Conservation (phyloP, 2,329 filamentous ascomycete species). For the Grosmannia clavigera region DNA sequence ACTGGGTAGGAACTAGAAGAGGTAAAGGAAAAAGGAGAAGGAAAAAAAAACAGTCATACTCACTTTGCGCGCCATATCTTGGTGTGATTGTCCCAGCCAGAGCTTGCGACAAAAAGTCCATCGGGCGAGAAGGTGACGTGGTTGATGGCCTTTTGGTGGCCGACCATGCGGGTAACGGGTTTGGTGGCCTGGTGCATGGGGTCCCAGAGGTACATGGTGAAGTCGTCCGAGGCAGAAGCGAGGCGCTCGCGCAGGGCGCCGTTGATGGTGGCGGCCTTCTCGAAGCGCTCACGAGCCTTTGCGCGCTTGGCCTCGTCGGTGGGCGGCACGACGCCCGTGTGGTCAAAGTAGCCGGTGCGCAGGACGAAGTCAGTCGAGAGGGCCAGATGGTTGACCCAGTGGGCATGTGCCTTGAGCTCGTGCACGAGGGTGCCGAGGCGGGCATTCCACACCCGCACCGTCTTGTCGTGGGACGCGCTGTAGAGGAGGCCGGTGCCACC, state of each 20-base stretch:
- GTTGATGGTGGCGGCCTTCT: slow-evolving; percentile 67
- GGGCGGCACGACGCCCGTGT: slow-evolving; percentile 54
- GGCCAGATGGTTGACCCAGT: slow-evolving; percentile 92
- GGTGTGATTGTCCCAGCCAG: slow-evolving; percentile 87
- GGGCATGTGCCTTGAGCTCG: slow-evolving; percentile 61
- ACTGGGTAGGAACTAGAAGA: too few relatives aligned
- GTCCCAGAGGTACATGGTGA: slow-evolving; percentile 94
- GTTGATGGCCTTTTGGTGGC: slow-evolving; percentile 94
- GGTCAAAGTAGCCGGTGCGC: slow-evolving; percentile 76
- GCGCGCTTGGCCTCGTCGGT: slow-evolving; percentile 57
- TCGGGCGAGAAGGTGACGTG: slow-evolving; percentile 92
- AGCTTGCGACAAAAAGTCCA: slow-evolving; percentile 73
- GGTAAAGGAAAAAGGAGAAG: too few relatives aligned
- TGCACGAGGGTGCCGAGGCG: slow-evolving; percentile 67
- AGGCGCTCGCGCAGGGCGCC: slow-evolving; percentile 71
- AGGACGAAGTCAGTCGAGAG: slow-evolving; percentile 86
- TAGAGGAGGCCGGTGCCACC: slow-evolving; percentile 80
- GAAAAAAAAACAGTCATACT: slow-evolving; percentile 20
- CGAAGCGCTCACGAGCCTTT: slow-evolving; percentile 71
- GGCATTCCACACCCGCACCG: slow-evolving; percentile 80
- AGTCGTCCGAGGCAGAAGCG: slow-evolving; percentile 79
- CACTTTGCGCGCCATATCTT: slow-evolving; percentile 79
- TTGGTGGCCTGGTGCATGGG: slow-evolving; percentile 62
- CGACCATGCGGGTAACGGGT: slow-evolving; percentile 76
- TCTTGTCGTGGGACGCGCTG: slow-evolving; percentile 82